These are phyloP conservation scores for Pseudogymnoascus sp. DNA, from an alignment of 2,329 filamentous ascomycete genomes.

Conservation along the genomic window DNA sequence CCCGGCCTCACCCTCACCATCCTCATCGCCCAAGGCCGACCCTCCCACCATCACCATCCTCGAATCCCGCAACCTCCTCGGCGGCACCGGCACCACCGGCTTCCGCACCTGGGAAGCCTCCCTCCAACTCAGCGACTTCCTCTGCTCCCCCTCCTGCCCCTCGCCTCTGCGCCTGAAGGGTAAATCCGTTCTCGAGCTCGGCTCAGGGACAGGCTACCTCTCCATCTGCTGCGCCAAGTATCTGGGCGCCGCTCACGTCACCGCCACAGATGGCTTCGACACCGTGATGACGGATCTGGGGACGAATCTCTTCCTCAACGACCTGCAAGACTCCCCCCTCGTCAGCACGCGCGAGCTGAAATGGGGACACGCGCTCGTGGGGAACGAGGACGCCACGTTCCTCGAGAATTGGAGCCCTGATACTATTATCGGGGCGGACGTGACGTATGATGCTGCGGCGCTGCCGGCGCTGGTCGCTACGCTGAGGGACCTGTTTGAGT, in stretches of 20 bases:
- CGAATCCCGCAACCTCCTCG: conserved; percentile 62
- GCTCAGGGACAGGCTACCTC: conserved; percentile 69
- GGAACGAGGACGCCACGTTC: conserved; percentile 28
- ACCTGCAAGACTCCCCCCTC: conserved; percentile 46
- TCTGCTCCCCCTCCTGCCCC: conserved; percentile 37
- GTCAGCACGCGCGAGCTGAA: conserved; percentile 49
- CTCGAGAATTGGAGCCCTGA: conserved; percentile 42
- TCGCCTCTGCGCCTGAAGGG: conserved; percentile 34
- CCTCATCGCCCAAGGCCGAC: not conserved
- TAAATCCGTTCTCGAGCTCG: conserved; percentile 62
- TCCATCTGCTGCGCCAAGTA: conserved; percentile 67
- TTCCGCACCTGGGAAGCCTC: conserved; percentile 77
- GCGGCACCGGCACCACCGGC: conserved; percentile 66
- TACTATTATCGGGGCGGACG: conserved; percentile 66
- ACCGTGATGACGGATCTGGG: conserved; percentile 61
- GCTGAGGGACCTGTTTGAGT: conserved; percentile 51
- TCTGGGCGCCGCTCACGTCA: conserved; percentile 50
- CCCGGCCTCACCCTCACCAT: not conserved
- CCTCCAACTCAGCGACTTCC: conserved; percentile 63
- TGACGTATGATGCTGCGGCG: conserved; percentile 64
- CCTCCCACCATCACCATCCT: conserved; percentile 50
- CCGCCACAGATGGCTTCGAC: conserved; percentile 68
- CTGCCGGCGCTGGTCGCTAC: conserved; percentile 60
- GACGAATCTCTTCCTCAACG: conserved; percentile 63
- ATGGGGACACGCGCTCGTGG: conserved; percentile 34